Percentiles rank a stretch among this genome's conserved stretches.
These are phyloP conservation scores for Macrocybe gigantea DNA, from an alignment of 768 basidiomycete genomes.

Conservation along the genomic window DNA sequence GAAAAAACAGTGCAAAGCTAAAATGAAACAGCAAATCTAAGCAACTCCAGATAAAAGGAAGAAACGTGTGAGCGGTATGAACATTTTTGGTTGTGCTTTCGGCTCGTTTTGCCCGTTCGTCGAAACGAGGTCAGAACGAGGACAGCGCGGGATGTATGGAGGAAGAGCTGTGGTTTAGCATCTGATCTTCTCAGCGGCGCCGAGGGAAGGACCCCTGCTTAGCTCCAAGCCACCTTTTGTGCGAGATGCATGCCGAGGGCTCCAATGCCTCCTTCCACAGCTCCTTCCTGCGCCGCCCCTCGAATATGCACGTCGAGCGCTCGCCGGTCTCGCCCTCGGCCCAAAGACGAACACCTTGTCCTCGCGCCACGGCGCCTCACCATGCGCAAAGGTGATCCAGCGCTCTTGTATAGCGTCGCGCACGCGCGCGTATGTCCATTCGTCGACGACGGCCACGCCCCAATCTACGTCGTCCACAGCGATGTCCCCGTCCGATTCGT, in stretches of 20 bases:
- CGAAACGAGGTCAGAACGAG: too few relatives aligned
- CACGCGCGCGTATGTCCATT: conserved; percentile 60
- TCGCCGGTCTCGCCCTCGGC: conserved; percentile 77
- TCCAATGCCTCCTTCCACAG: conserved; percentile 64
- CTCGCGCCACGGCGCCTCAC: conserved; percentile 65
- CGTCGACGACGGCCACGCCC: conserved; percentile 55
- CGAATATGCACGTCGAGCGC: conserved; percentile 58
- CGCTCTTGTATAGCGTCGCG: conserved; percentile 66
- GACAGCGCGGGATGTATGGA: too few relatives aligned
- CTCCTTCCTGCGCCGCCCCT: conserved; percentile 51
- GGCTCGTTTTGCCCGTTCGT: too few relatives aligned
- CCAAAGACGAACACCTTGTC: conserved; percentile 76
- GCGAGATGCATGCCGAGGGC: conserved; percentile 63
- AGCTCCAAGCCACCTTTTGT: conserved; percentile 74
- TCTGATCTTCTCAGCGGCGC: too few relatives aligned
- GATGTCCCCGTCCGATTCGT: conserved; percentile 7
- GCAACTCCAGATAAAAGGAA: too few relatives aligned
- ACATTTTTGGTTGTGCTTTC: too few relatives aligned
- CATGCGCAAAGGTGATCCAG: conserved; percentile 74
- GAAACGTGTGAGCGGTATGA: too few relatives aligned
- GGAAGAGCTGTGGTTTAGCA: too few relatives aligned
- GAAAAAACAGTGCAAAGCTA: too few relatives aligned
- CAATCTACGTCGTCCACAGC: conserved; percentile 33
- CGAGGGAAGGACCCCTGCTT: conserved; percentile 53
- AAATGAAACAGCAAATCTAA: too few relatives aligned